A percentile compares a stretch with the other conserved stretches of the same genome.
Conservation (phyloP, 2,329 filamentous ascomycete genomes). For the Venturia aucupariae region DNA sequence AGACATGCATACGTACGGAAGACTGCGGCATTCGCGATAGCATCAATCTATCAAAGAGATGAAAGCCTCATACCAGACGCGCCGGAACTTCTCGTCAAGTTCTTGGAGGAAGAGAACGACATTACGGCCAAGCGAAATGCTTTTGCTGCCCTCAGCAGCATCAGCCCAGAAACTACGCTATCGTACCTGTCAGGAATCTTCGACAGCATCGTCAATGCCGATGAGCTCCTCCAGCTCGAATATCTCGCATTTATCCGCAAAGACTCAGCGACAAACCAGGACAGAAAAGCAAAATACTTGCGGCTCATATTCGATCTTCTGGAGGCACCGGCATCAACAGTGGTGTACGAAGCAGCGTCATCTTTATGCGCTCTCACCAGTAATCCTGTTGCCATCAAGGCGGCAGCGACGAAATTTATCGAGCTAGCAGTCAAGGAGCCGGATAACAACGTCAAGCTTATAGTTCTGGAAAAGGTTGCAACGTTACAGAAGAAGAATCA, state of each 20-base stretch:
- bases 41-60: conserved; percentile 85
- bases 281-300: conserved; percentile 92
- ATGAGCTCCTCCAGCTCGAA: conserved; percentile 85
- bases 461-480: conserved; percentile 89
- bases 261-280: conserved; percentile 86
- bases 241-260: conserved; percentile 97
- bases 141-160: conserved; percentile 80
- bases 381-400: conserved; percentile 96
- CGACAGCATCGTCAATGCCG: conserved; percentile 86
- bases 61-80: conserved; percentile 91
- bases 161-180: conserved; percentile 88
- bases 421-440: conserved; percentile 95
- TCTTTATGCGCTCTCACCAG: conserved; percentile 87
- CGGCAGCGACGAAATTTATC: conserved; percentile 90
- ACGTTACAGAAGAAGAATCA: conserved; percentile 80
- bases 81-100: conserved; percentile 79
- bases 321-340: conserved; percentile 85
- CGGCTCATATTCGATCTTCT: conserved; percentile 93
- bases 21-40: conserved; percentile 90
- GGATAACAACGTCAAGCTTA: conserved; percentile 98
- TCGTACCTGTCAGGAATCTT: conserved; percentile 83
- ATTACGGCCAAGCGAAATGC: conserved; percentile 97
- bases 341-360: conserved; percentile 94
- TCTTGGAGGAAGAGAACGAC: conserved; percentile 85
- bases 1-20: conserved; percentile 97